Evolutionary conservation across 345 rosid species (phyloP).

Genomic region (Eucalyptus tenuipes): DNA sequence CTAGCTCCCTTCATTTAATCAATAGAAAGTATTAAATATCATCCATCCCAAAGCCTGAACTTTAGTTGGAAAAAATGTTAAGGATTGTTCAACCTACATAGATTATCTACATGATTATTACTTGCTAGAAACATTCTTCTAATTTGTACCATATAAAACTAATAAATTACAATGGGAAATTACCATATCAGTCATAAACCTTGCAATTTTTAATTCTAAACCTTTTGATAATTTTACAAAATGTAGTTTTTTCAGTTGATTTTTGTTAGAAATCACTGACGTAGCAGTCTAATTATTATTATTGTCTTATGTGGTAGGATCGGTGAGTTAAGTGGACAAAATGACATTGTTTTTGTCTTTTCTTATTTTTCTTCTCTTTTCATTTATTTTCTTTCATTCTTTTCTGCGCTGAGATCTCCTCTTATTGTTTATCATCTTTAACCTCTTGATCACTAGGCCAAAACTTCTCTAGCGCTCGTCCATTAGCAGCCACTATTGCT

Average conservation of each 20-base stretch:
- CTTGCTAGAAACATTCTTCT: not conserved
- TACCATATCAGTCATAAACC: not conserved
- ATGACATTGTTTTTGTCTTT: not conserved
- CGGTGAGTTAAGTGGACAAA: rapidly evolving
- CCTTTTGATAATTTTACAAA: too few relatives aligned
- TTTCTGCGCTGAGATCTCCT: not conserved
- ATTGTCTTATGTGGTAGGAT: rapidly evolving
- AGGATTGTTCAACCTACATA: not conserved
- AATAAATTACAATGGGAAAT: too few relatives aligned
- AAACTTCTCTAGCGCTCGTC: not conserved
- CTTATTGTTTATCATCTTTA: not conserved
- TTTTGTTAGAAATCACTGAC: rapidly evolving
- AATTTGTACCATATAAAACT: not conserved
- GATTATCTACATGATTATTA: not conserved
- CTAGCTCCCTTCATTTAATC: not conserved
- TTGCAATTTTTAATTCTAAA: too few relatives aligned
- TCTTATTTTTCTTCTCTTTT: too few relatives aligned
- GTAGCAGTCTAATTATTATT: too few relatives aligned
- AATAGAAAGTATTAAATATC: not conserved
- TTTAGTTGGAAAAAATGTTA: not conserved
- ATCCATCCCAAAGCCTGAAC: not conserved
- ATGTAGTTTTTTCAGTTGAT: not conserved
- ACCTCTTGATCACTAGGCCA: not conserved
- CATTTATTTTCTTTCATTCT: not conserved
- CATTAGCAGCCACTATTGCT: not conserved